Conservation (phyloP, 805 yeast genomes). For the Kregervanrija pseudodelftensis region DNA sequence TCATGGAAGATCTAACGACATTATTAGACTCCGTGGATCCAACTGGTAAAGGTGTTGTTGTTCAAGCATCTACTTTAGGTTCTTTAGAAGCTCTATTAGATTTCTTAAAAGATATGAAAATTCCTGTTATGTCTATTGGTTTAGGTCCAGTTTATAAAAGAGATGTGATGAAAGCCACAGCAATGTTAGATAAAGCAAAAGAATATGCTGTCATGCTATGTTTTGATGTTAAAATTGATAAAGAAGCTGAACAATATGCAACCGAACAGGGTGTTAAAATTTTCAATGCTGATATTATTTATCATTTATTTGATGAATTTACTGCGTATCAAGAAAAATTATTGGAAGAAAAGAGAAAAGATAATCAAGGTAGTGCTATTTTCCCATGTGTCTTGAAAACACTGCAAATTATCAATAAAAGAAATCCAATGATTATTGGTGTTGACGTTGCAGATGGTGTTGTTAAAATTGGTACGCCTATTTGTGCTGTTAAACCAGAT, state of each 20-base stretch:
- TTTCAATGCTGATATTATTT: constrained; percentile 93
- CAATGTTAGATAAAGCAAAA: constrained; percentile 95
- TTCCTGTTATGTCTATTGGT: constrained; percentile 98
- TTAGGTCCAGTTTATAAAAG: constrained; percentile 97
- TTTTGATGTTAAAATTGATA: constrained; percentile 95
- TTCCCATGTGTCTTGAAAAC: constrained; percentile 96
- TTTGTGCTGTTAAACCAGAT: constrained; percentile 85
- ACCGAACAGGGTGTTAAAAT: constrained; percentile 85
- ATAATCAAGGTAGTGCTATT: constrained; percentile 79
- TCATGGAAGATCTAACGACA: constrained; percentile 97
- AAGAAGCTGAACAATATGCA: constrained; percentile 98
- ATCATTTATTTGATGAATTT: constrained; percentile 92
- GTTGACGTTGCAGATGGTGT: constrained; percentile 94
- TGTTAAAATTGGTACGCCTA: constrained; percentile 87
- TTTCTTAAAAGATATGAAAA: constrained; percentile 96
- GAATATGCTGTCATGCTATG: constrained; percentile 97
- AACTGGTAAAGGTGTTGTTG: constrained; percentile 95
- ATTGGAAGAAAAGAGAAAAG: constrained; percentile 84
- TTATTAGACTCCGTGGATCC: constrained; percentile 90
- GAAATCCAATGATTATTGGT: constrained; percentile 99
- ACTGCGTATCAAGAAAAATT: constrained; percentile 85
- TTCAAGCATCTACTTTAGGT: constrained; percentile 97
- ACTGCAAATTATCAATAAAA: constrained; percentile 91
- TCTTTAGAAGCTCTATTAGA: constrained; percentile 94
- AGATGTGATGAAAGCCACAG: constrained; percentile 95